phyloP scores from a whole-genome alignment of 1,284 basidiomycete genomes.

The Limonomyces culmigenus region DNA sequence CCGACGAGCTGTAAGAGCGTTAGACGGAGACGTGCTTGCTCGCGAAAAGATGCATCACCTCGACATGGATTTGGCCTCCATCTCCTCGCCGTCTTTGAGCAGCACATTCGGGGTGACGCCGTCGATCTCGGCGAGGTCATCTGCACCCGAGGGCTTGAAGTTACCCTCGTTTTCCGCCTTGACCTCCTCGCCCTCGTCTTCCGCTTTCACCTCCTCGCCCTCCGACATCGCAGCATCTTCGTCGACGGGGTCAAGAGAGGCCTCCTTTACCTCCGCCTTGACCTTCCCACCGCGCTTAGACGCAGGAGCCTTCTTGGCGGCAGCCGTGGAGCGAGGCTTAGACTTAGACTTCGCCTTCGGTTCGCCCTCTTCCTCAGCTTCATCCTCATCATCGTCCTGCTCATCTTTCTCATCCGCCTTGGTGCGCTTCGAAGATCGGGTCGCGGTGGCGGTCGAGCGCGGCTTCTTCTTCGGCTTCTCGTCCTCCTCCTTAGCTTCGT shows the following conservation, averaged over 20 bases:
- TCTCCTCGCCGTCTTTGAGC: constrained; percentile 24
- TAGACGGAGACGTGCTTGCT: background rate
- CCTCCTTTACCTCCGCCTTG: no score
- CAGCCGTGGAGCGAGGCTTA: no score
- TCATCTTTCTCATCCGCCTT: background rate
- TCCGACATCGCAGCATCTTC: no score
- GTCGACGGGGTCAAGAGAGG: no score
- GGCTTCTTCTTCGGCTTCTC: constrained; percentile 3
- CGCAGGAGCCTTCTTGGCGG: no score
- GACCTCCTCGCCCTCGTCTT: background rate
- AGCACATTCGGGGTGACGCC: constrained; percentile 25
- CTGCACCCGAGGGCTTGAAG: constrained; percentile 5
- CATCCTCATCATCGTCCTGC: background rate
- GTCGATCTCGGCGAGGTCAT: constrained; percentile 26
- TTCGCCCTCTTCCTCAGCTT: background rate
- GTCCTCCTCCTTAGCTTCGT: constrained; percentile 4
- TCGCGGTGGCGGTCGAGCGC: background rate
- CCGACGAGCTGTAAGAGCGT: constrained; percentile 18
- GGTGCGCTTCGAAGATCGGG: background rate
- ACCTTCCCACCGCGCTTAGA: no score
- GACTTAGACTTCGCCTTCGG: no score
- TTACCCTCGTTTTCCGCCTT: background rate
- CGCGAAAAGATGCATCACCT: constrained; percentile 14
- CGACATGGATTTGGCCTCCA: constrained; percentile 22
- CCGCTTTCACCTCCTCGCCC: no score